A percentile compares a stretch with the other conserved stretches of the same genome.
Evolutionary conservation across 2,329 filamentous ascomycete genomes (phyloP).

Genomic region (Penicillium sp.): DNA sequence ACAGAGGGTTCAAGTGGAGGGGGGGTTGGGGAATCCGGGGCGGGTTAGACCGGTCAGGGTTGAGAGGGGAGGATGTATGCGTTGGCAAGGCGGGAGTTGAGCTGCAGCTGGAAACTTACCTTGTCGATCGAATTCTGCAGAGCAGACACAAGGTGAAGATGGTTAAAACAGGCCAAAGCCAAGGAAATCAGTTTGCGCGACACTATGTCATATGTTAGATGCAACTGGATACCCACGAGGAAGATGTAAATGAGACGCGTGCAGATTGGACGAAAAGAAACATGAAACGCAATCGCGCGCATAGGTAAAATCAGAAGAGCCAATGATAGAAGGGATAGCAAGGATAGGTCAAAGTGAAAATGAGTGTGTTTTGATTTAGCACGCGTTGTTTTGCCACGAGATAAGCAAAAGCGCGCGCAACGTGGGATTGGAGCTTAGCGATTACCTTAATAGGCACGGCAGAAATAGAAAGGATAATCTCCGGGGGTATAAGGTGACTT

Average conservation of each 20-base stretch:
- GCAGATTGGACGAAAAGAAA: slow-evolving; percentile 12
- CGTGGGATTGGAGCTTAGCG: slow-evolving; percentile 22
- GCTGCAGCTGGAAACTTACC: slow-evolving; percentile 40
- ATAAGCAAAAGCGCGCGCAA: slow-evolving; percentile 13
- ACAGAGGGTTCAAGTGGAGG: slow-evolving; percentile 19
- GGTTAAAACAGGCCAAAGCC: slow-evolving; percentile 3
- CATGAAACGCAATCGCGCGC: slow-evolving; percentile 12
- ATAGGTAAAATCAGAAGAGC: slow-evolving; percentile 4
- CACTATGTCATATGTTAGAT: slow-evolving; percentile 19
- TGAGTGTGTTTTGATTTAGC: slow-evolving; percentile 9
- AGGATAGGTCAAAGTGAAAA: neutral
- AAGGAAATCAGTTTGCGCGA: slow-evolving; percentile 15
- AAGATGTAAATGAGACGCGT: slow-evolving; percentile 20
- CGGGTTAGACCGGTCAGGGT: slow-evolving; percentile 30
- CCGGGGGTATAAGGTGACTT: slow-evolving; percentile 12
- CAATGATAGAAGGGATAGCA: slow-evolving; percentile 15
- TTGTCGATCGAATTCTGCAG: slow-evolving; percentile 34
- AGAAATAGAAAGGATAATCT: slow-evolving; percentile 17
- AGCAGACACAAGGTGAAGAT: slow-evolving; percentile 16
- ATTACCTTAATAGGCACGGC: slow-evolving; percentile 14
- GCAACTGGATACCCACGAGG: slow-evolving; percentile 8
- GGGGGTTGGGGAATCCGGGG: slow-evolving; percentile 24
- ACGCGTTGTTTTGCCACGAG: slow-evolving; percentile 26
- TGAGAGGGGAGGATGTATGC: slow-evolving; percentile 38
- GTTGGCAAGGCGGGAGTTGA: slow-evolving; percentile 37